These are phyloP conservation scores for Cytospora piceicola DNA, from an alignment of 2,329 filamentous ascomycete species.

Conservation along the genomic window DNA sequence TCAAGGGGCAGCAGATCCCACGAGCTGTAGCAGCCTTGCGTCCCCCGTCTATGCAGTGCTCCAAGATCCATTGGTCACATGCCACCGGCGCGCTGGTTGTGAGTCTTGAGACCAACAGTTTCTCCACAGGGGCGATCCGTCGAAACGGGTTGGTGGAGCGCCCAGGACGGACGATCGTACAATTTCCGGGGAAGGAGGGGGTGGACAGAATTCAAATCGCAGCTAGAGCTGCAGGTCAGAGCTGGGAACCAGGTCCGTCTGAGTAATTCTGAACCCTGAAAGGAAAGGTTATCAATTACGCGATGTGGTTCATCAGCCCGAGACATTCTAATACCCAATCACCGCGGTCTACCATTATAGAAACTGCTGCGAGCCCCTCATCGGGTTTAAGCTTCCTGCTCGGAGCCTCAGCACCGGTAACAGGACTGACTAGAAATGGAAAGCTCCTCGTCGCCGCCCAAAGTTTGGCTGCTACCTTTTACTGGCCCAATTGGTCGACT, in stretches of 20 bases:
- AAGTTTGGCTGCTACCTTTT: conserved; percentile 18
- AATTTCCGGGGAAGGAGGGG: conserved; percentile 4
- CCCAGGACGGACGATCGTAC: conserved; percentile 6
- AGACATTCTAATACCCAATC: conserved; percentile 18
- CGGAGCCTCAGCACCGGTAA: conserved; percentile 6
- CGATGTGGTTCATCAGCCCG: conserved; percentile 8
- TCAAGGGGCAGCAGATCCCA: neutral
- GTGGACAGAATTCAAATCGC: conserved; percentile 7
- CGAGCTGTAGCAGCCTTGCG: conserved; percentile 17
- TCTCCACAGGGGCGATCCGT: conserved; percentile 13
- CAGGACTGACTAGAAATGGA: conserved; percentile 1
- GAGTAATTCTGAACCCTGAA: conserved; percentile 9
- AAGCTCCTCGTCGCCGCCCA: conserved; percentile 1
- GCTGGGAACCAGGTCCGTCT: conserved; percentile 18
- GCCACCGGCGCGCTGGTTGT: conserved; percentile 1
- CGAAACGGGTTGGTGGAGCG: conserved; percentile 3
- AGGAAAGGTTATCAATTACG: conserved; percentile 10
- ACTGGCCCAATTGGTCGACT: conserved; percentile 18
- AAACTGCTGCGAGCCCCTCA: conserved; percentile 9
- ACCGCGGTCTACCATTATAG: conserved; percentile 1
- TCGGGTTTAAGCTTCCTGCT: conserved; percentile 13
- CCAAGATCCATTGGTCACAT: neutral
- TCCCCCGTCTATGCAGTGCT: conserved; percentile 6
- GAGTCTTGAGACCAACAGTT: conserved; percentile 9
- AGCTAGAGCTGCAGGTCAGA: conserved; percentile 21